Base-by-base conservation (phyloP, 2,329 filamentous ascomycete genomes). In the Cercospora sojina region DNA sequence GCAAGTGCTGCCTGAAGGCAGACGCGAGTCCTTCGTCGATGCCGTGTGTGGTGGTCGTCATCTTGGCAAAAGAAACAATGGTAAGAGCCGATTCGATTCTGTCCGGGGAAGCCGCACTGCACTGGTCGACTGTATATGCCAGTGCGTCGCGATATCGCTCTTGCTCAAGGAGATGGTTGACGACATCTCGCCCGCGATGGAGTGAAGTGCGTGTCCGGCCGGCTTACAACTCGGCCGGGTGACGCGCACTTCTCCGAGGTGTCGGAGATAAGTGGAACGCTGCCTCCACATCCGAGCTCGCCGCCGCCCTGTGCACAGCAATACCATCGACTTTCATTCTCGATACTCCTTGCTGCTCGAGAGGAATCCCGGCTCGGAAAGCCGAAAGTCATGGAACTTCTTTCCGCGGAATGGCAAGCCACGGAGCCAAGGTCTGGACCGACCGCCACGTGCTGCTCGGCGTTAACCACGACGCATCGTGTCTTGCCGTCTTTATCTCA, bases 1-100 rank as follows among this genome's bases (percentile, higher is more conserved):
- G 88, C 16, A 90, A 80, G 73, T 86, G 84, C 69, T 85, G 79
- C 68, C 87, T 84, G 73, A 86, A 89, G 7, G 65, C 71, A 20
- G 70, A 64, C 6, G 67, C 70, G 23, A 72, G 62, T 23, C 59
- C 64, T 49, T 65, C 38, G 38, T 72, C 59, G 8, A 69, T 64
- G 25, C 60, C 20, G n/a, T 56, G 64, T n/a, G 66, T 68, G 38
- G 56, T 56, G 10, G 49, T 43, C 16, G 60, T 41, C 60, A 63
- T 63, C 32, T 55, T 63, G 31, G 49, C 31, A 49, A 47, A 1
- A 38, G 16, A 3, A 23, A 43, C 3, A 38, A 8, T 5, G 13
- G 25, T 49, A 23, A 41, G 47, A 23, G 31, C 8, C 16, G 16
- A 27, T 55, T 18, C n/a, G 6, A 25, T 23, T 32, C 5, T 51